Evolutionary conservation across 2,329 filamentous ascomycete species (phyloP).

Genomic region (Rhexocercosporidium sp.): DNA sequence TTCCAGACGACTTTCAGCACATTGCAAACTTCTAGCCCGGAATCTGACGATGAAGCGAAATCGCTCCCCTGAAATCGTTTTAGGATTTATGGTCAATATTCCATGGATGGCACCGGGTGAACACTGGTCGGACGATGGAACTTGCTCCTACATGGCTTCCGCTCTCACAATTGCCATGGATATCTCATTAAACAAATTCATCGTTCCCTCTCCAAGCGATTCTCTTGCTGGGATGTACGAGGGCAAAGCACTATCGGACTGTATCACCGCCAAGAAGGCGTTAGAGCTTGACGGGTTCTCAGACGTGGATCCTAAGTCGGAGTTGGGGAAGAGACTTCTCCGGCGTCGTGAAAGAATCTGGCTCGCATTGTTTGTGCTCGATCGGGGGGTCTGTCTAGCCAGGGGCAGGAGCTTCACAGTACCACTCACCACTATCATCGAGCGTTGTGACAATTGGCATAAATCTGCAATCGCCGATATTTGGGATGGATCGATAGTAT

Average conservation of each 20-base stretch:
- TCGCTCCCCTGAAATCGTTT: constrained; percentile 74
- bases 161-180: constrained; percentile 73
- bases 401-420: constrained; percentile 72
- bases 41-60: constrained; percentile 65
- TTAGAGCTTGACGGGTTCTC: constrained; percentile 71
- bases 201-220: constrained; percentile 58
- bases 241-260: constrained; percentile 66
- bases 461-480: constrained; percentile 64
- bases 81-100: constrained; percentile 77
- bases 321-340: constrained; percentile 64
- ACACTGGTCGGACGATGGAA: constrained; percentile 74
- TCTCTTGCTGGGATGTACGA: constrained; percentile 51
- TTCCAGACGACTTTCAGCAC: constrained; percentile 68
- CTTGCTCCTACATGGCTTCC: constrained; percentile 72
- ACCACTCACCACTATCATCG: constrained; percentile 68
- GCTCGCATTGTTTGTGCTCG: constrained; percentile 74
- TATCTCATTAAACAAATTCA: constrained; percentile 71
- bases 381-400: constrained; percentile 73
- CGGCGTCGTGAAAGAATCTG: constrained; percentile 71
- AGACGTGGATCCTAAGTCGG: constrained; percentile 64
- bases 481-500: constrained; percentile 74
- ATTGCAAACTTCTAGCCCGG: constrained; percentile 66
- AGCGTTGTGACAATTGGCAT: constrained; percentile 74
- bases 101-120: constrained; percentile 75
- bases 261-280: constrained; percentile 69